Conservation (phyloP, 345 rosid genomes). For the Abelmoschus esculentus region DNA sequence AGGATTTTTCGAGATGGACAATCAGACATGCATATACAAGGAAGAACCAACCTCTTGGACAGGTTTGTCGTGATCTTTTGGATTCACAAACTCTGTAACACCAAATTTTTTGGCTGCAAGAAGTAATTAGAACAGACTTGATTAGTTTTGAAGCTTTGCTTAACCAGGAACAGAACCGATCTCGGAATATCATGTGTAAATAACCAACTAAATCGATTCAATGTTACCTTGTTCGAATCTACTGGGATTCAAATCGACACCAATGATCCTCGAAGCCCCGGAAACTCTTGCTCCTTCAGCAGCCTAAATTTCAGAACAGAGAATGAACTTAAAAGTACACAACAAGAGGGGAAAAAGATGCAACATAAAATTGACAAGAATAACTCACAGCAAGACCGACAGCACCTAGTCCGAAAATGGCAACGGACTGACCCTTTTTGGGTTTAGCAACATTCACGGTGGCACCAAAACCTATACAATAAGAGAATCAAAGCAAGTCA, state of each 20-base stretch:
- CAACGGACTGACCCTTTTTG: conserved; percentile 50
- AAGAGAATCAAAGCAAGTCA: background rate
- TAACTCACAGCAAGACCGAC: conserved; percentile 61
- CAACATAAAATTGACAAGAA: background rate
- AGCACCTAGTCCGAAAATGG: conserved; percentile 75
- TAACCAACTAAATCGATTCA: background rate
- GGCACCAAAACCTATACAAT: conserved; percentile 50
- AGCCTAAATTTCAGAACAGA: conserved; percentile 31
- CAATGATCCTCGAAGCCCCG: conserved; percentile 66
- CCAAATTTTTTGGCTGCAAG: conserved; percentile 63
- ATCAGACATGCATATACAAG: too few relatives aligned
- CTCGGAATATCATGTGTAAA: too few relatives aligned
- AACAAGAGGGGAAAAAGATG: background rate
- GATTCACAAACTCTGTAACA: conserved; percentile 59
- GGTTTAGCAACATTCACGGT: conserved; percentile 78
- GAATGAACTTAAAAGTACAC: background rate
- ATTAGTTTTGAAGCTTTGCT: background rate
- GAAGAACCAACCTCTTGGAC: conserved; percentile 44
- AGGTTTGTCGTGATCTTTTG: conserved; percentile 55
- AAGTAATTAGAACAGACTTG: conserved; percentile 8
- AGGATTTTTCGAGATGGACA: too few relatives aligned
- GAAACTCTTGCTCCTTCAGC: conserved; percentile 71
- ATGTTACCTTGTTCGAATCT: conserved; percentile 43
- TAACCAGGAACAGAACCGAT: background rate
- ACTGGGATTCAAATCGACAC: conserved; percentile 58